A percentile compares a stretch with the other conserved stretches of the same genome.
Evolutionary conservation across 2,329 filamentous ascomycete genomes (phyloP).

Genomic region (Trichoderma aggressivum): DNA sequence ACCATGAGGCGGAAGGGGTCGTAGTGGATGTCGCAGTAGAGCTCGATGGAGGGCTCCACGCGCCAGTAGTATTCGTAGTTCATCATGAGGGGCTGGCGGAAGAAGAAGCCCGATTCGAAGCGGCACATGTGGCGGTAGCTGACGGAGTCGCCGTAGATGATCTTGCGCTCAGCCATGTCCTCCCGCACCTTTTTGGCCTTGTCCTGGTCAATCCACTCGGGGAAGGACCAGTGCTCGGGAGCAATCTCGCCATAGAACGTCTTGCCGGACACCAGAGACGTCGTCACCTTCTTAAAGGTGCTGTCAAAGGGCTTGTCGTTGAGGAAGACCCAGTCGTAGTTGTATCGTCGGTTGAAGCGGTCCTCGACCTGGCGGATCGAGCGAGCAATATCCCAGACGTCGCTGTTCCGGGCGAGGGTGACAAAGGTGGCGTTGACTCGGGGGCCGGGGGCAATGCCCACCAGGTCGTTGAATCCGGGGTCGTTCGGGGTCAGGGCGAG

Average conservation of each 20-base stretch:
- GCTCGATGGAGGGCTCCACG: constrained; percentile 93
- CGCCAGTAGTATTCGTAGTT: constrained; percentile 99
- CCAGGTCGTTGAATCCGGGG: constrained; percentile 50
- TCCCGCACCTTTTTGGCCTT: constrained; percentile 86
- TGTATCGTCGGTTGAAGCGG: constrained; percentile 92
- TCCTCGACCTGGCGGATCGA: constrained; percentile 97
- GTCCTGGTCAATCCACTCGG: constrained; percentile 91
- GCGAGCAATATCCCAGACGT: constrained; percentile 94
- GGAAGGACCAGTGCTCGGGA: constrained; percentile 95
- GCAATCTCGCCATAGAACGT: constrained; percentile 89
- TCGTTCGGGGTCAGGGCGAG: constrained; percentile 53
- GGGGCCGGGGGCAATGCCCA: constrained; percentile 57
- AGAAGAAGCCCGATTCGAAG: constrained; percentile 99
- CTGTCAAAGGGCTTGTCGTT: constrained; percentile 95
- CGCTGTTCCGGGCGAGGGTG: constrained; percentile 85
- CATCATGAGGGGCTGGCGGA: constrained; percentile 86
- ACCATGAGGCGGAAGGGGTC: constrained; percentile 97
- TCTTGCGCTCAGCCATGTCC: constrained; percentile 90
- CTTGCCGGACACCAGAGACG: constrained; percentile 84
- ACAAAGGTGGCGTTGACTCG: constrained; percentile 98
- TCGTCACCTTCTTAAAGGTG: constrained; percentile 88
- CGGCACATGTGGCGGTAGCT: constrained; percentile 99
- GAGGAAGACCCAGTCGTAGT: constrained; percentile 99
- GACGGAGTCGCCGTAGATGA: constrained; percentile 96
- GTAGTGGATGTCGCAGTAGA: constrained; percentile 93